Evolutionary conservation across 495 filamentous ascomycete genomes (phyloP), one percentile per base, ranked within the genome.

Genomic region (Penicillium arizonense): DNA sequence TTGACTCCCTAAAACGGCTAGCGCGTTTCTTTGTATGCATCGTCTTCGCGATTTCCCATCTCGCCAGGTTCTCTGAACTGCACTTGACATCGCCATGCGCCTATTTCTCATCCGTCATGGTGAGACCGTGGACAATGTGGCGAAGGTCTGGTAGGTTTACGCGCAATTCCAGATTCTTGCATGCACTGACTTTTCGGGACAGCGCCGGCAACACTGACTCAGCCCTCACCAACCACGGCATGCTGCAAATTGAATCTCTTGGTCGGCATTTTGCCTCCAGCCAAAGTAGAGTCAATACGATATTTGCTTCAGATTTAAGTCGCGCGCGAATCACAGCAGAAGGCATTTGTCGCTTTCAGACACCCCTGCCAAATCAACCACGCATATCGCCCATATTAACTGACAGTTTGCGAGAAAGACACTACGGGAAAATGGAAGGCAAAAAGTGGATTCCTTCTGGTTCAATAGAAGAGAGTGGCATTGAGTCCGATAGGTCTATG

Each of bases 81-180:
- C 13, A 23, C 21, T 34, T 23, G 4, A 45, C 5, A n/a, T 32
- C 14, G 20, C 18, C 40, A 87, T 94, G 88, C 82, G 77, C 64
- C 69, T 96, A 40, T 81, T 89, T 63, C 81, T 96, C 43, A 84
- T 94, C 53, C 82, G 91, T 45, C 91, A 96, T 73, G 91, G 86
- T 52, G 91, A 96, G 69, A 92, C 91, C 4, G 85, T 92, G 38
- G 86, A 94, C 68, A 96, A 96, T 71, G 84, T 94, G 47, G 86
- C 85, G 32, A 78, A 82, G 45, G 62, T 85, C 48, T 90, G 87
- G 89, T 93, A 78, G 55, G 47, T 20, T 1, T 13, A 16, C 13
- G 0, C 41, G 4, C 0, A 13, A 13, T 35, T 14, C 9, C 35
- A 4, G 2, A 21, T 48, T 33, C 18, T 5, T 24, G n/a, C 32